Evolutionary conservation across 805 yeast species (phyloP).

Genomic region (Saccharomycopsis microspora): DNA sequence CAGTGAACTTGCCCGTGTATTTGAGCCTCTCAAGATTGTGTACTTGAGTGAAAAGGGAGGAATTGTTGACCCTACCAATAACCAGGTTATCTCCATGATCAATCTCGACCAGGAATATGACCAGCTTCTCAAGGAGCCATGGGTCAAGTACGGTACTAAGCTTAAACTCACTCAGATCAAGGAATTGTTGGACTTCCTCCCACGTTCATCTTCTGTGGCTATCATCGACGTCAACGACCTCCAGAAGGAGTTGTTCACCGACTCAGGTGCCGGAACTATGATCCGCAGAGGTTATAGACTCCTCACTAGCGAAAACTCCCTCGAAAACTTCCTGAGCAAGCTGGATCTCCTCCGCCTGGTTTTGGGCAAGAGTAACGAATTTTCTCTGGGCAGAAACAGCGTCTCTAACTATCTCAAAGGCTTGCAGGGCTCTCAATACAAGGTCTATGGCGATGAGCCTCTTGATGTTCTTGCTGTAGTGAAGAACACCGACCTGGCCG

Average conservation of each 20-base stretch:
- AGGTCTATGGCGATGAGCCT: constrained; percentile 91
- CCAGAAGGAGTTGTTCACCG: constrained; percentile 95
- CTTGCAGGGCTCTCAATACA: constrained; percentile 35
- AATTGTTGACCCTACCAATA: constrained; percentile 81
- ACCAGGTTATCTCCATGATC: constrained; percentile 80
- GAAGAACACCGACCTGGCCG: constrained; percentile 29
- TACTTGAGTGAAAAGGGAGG: constrained; percentile 98
- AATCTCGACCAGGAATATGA: constrained; percentile 96
- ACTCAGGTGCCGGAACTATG: constrained; percentile 98
- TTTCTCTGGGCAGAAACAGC: constrained; percentile 49
- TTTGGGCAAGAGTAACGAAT: constrained; percentile 64
- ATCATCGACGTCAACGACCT: constrained; percentile 90
- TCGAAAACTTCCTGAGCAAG: constrained; percentile 46
- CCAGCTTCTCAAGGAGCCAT: constrained; percentile 76
- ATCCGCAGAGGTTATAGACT: constrained; percentile 95
- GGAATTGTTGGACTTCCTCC: constrained; percentile 85
- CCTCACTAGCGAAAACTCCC: constrained; percentile 48
- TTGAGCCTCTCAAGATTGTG: constrained; percentile 94
- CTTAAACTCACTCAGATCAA: constrained; percentile 93
- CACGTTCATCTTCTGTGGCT: constrained; percentile 96
- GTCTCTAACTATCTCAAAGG: constrained; percentile 74
- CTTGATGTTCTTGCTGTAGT: constrained; percentile 89
- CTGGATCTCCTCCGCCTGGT: constrained; percentile 69
- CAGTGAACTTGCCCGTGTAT: constrained; percentile 91
- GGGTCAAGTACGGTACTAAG: constrained; percentile 99